These are phyloP conservation scores for Hyparrhenia diplandra DNA, from an alignment of 176 grass and related monocot genomes.

Conservation along the genomic window DNA sequence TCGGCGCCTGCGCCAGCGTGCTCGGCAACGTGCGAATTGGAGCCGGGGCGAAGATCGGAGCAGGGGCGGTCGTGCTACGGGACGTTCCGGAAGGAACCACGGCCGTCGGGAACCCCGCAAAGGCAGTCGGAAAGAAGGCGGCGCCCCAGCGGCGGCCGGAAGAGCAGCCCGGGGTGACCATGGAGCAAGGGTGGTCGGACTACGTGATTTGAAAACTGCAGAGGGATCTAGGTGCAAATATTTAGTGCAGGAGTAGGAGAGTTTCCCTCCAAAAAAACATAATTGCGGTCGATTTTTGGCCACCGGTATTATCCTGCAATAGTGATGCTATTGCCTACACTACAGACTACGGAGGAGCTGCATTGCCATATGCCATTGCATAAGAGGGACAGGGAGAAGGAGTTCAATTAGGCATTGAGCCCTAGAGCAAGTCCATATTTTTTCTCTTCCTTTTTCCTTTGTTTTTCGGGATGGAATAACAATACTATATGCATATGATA, in stretches of 20 bases:
- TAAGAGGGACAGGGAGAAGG: not conserved
- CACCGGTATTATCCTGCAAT: not conserved
- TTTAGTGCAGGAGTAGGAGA: not conserved
- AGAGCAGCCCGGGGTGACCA: constrained; percentile 35
- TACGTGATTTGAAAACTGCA: not conserved
- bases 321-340: not conserved
- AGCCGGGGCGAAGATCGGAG: constrained; percentile 67
- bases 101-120: constrained; percentile 71
- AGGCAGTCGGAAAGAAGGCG: constrained; percentile 38
- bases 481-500: too few relatives aligned
- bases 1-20: constrained; percentile 80
- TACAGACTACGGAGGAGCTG: not conserved
- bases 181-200: constrained; percentile 65
- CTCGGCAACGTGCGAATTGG: constrained; percentile 79
- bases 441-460: not conserved
- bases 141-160: constrained; percentile 38
- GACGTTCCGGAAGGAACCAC: constrained; percentile 55
- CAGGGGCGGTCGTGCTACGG: constrained; percentile 68
- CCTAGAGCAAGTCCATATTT: not conserved
- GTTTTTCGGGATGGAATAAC: not conserved
- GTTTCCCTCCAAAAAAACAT: constrained; percentile 16
- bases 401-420: constrained; percentile 53
- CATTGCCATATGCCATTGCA: not conserved
- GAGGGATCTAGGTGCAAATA: not conserved
- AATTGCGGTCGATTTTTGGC: not conserved